Evolutionary conservation across 306 rosid species (phyloP).

Genomic region (Lablab purpureus): DNA sequence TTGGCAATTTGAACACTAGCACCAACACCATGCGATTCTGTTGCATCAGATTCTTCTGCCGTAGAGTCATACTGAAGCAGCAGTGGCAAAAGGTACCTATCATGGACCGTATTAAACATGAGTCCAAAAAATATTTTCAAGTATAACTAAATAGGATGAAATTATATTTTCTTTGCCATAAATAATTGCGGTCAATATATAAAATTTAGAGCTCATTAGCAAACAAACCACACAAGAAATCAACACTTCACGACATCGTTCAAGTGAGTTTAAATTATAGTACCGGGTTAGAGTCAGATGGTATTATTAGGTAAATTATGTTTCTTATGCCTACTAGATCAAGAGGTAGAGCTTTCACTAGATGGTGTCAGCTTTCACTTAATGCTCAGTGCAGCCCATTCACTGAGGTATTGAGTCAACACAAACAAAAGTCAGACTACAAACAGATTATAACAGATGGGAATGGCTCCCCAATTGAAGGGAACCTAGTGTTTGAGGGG

Average conservation of each 20-base stretch:
- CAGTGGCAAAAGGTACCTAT: slow-evolving; percentile 94
- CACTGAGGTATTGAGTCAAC: background rate
- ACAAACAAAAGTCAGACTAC: slow-evolving; percentile 3
- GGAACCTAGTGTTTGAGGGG: background rate
- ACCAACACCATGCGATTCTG: slow-evolving; percentile 95
- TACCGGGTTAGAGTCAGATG: background rate
- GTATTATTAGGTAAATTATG: background rate
- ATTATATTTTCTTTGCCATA: background rate
- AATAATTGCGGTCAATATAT: background rate
- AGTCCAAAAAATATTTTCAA: slow-evolving; percentile 10
- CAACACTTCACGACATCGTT: slow-evolving; percentile 14
- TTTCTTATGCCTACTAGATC: background rate
- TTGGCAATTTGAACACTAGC: slow-evolving; percentile 96
- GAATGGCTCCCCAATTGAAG: background rate
- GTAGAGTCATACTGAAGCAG: slow-evolving; percentile 98
- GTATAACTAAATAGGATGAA: background rate
- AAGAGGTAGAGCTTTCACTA: background rate
- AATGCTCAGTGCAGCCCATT: background rate
- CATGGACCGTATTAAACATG: slow-evolving; percentile 39
- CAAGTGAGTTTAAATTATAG: background rate
- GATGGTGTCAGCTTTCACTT: background rate
- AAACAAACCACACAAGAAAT: slow-evolving; percentile 20
- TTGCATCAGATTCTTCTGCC: slow-evolving; percentile 84
- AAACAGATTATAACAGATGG: background rate
- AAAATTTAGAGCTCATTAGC: slow-evolving; percentile 36